Evolutionary conservation across 176 grass and related monocot species (phyloP).

Genomic region (sorghum (Sorghum bicolor)): DNA sequence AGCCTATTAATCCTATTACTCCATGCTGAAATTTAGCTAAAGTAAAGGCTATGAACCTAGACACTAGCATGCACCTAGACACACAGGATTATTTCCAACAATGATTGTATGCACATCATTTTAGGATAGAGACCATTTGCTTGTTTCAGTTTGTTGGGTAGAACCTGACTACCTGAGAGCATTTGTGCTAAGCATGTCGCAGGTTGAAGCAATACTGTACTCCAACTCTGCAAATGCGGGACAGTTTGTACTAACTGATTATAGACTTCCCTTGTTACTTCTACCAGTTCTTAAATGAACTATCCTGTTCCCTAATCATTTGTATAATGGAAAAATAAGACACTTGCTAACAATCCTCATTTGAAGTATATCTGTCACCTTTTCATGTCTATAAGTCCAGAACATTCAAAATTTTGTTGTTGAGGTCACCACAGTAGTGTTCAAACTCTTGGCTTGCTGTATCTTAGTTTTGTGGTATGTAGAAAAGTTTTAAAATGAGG

Average conservation of each 20-base stretch:
- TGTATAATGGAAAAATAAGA: neutral
- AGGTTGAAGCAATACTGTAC: neutral
- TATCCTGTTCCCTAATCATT: neutral
- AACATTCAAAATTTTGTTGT: neutral
- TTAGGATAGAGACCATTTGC: neutral
- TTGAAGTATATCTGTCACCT: neutral
- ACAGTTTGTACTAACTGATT: neutral
- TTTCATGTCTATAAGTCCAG: neutral
- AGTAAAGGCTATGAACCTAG: neutral
- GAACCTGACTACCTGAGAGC: neutral
- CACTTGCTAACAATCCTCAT: neutral
- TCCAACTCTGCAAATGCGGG: neutral
- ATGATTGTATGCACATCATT: neutral
- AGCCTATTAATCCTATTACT: neutral
- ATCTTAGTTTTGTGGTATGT: neutral
- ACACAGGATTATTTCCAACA: neutral
- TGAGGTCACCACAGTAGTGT: neutral
- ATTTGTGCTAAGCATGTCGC: neutral
- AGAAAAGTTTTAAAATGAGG: neutral
- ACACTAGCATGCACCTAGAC: neutral
- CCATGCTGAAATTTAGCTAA: neutral
- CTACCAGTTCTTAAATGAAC: neutral
- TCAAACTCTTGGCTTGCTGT: neutral
- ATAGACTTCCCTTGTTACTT: neutral
- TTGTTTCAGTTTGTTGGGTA: neutral